These are phyloP conservation scores for Hericium erinaceus DNA, from an alignment of 768 basidiomycete species.

Conservation along the genomic window DNA sequence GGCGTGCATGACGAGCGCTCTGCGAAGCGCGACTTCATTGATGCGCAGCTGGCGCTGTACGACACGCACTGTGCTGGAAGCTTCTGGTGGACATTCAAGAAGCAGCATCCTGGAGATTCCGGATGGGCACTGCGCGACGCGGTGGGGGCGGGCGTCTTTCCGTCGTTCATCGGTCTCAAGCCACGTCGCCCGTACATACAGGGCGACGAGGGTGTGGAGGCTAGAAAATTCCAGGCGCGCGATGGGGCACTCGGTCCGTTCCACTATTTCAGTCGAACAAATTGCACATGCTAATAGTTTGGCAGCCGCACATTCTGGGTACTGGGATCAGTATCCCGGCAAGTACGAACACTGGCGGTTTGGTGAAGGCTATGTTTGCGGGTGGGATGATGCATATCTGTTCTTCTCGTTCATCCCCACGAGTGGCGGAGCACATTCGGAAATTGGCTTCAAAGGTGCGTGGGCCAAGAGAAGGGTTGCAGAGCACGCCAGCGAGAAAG, in stretches of 20 bases:
- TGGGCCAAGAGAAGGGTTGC: constrained; percentile 40
- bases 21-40: constrained; percentile 40
- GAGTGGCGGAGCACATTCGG: constrained; percentile 26
- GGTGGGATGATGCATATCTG: constrained; percentile 62
- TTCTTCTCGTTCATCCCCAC: constrained; percentile 34
- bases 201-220: constrained; percentile 30
- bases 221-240: constrained; percentile 18
- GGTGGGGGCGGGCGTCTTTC: constrained; percentile 52
- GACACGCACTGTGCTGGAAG: constrained; percentile 59
- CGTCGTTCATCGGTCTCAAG: constrained; percentile 18
- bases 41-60: constrained; percentile 58
- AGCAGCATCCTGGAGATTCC: constrained; percentile 50
- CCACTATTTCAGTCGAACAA: neutral
- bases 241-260: constrained; percentile 21
- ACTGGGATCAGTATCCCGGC: constrained; percentile 44
- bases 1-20: constrained; percentile 33
- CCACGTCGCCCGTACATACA: constrained; percentile 10
- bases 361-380: constrained; percentile 50
- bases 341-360: constrained; percentile 64
- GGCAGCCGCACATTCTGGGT: constrained; percentile 28
- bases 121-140: constrained; percentile 73
- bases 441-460: constrained; percentile 58
- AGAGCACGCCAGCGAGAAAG: constrained; percentile 35
- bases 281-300: neutral
- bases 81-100: constrained; percentile 85